Base-by-base conservation (phyloP, 768 basidiomycete genomes). In the Lentinula detonsa region DNA sequence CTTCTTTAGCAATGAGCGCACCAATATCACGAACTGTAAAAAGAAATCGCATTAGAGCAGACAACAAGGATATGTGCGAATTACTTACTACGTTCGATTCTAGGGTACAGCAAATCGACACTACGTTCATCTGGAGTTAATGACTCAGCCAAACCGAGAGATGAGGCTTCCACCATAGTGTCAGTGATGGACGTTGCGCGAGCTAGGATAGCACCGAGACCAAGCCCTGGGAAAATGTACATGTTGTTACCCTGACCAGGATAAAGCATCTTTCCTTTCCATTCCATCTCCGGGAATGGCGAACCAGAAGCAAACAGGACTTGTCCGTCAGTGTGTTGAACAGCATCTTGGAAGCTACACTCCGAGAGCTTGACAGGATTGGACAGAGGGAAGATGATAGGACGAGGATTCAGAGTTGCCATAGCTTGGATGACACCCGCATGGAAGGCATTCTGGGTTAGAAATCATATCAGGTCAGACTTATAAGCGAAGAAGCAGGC, bases 191-290 rank as follows among this genome's bases (percentile, higher is more conserved):
- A 75, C 1, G 79, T 76, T 18, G 85, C 88, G 45, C 85, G 82
- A 60, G 85, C 78, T 53, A 94, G 76, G 69, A 94, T 90, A 8
- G 87, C 79, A 43, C 86, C 92, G 37, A 93, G 77, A n/a, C 92
- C 94, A 63, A 93, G 76, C 46, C 90, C 88, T 53, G 85, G 86
- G 79, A 88, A 88, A 68, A 90, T 88, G 71, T 90, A 91, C 91
- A 95, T 94, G 73, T 96, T 98, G 72, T 96, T 97, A 31, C 94
- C 94, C 74, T 97, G 95, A 23, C 92, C 91, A 2, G 95, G 86
- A 64, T 87, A 86, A 65, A 87, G 75, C 37, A 65, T 78, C 57
- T 75, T 76, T 34, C 85, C 86, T 39, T 79, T 72, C 74, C 78
- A 88, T 60, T 73, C 67, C 64, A 86, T 78, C 50, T 81, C 77